A percentile compares a stretch with the other conserved stretches of the same genome.
Evolutionary conservation across 108 stramenopile species (phyloP).

Genomic region (Craspedostauros australis): DNA sequence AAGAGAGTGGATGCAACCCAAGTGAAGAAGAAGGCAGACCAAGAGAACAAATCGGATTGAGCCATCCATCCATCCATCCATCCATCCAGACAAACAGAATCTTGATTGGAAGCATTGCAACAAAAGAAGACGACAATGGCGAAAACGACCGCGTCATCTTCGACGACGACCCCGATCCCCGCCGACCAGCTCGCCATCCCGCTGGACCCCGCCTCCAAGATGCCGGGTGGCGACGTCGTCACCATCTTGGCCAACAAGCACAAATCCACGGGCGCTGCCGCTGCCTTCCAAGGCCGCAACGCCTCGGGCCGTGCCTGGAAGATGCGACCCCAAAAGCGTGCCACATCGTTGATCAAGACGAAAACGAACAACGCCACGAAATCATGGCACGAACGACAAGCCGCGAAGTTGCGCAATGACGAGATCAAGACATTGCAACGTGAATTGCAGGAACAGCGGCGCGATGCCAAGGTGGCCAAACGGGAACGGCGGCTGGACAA

Average conservation of each 20-base stretch:
- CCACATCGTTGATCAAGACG: slow-evolving; percentile 67
- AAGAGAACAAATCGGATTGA: no score
- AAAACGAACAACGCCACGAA: slow-evolving; percentile 48
- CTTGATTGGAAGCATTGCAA: no score
- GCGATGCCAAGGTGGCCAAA: slow-evolving; percentile 33
- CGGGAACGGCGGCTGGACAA: slow-evolving; percentile 76
- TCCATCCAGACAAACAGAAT: no score
- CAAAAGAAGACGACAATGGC: no score
- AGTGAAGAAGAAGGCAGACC: no score
- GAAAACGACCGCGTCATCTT: no score
- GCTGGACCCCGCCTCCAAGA: slow-evolving; percentile 2
- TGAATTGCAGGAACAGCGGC: slow-evolving; percentile 53
- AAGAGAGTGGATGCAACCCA: no score
- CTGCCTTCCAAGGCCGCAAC: slow-evolving; percentile 80
- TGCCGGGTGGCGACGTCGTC: no score
- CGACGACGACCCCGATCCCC: no score
- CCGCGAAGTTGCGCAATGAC: slow-evolving; percentile 28
- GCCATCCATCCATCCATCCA: no score
- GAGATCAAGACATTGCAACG: slow-evolving; percentile 46
- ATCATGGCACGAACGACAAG: slow-evolving; percentile 48
- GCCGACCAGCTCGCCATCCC: slow-evolving; percentile 7
- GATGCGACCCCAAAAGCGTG: slow-evolving; percentile 75
- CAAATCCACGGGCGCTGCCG: no score
- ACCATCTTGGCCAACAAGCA: no score
- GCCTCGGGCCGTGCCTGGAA: slow-evolving; percentile 77